Evolutionary conservation across 2,329 filamentous ascomycete genomes (phyloP).

Genomic region (Epichloe typhina): DNA sequence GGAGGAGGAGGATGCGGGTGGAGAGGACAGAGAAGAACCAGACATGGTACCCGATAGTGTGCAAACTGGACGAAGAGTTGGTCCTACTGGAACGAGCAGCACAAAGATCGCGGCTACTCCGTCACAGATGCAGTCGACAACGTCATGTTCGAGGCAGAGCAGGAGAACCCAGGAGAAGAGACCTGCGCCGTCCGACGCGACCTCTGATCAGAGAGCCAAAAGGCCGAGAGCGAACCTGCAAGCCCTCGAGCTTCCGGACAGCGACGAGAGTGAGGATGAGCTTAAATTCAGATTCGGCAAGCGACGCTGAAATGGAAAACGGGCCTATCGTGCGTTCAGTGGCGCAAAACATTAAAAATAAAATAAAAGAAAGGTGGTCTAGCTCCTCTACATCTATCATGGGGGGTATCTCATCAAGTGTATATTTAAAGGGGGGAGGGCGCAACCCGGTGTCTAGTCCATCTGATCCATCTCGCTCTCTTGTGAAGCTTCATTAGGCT

Average conservation of each 20-base stretch:
- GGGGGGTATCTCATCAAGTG: constrained; percentile 5
- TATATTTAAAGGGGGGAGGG: neutral
- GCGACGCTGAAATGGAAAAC: constrained; percentile 22
- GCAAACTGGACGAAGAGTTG: neutral
- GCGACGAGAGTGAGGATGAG: constrained; percentile 41
- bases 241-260: constrained; percentile 22
- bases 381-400: neutral
- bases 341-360: too few species aligned
- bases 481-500: constrained; percentile 26
- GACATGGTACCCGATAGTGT: neutral
- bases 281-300: constrained; percentile 43
- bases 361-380: neutral
- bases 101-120: constrained; percentile 12
- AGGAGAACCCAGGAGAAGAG: constrained; percentile 19
- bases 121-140: constrained; percentile 17
- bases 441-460: constrained; percentile 29
- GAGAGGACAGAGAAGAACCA: constrained; percentile 5
- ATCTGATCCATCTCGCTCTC: constrained; percentile 43
- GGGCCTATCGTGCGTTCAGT: neutral
- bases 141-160: constrained; percentile 14
- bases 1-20: constrained; percentile 19
- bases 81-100: constrained; percentile 13
- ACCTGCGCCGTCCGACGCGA: constrained; percentile 15
- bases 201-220: constrained; percentile 19
- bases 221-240: constrained; percentile 21